Base-by-base conservation (phyloP, 768 basidiomycete species). In the Astraeus odoratus region DNA sequence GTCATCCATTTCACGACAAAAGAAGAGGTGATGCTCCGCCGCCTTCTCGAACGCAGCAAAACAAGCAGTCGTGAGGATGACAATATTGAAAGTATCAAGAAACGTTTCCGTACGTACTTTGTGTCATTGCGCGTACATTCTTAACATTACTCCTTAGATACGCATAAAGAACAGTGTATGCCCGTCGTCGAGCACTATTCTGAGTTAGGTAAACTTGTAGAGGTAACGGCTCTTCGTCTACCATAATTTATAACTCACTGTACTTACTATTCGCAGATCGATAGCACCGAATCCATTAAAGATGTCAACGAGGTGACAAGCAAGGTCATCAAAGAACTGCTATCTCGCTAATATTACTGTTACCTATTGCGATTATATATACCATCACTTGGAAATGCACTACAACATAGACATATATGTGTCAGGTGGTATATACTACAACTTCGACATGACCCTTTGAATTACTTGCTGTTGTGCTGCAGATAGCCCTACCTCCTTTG, bases 31-130 rank as follows among this genome's bases (percentile, higher is more conserved):
- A 89, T 98, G 84, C 74, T 86, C 23, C 65, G 73, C 51, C 86
- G 96, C 43, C 72, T 99, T 47, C 73, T 94, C 42, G 85, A 93
- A 64, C 81, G 96, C 19, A 85, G 84, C 20, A 85, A 97, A 73
- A 98, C 94, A 0, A 90, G 86, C 44, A 95, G 96, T 13, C 75
- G 96, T 12, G 94, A 92, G 57, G 96, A 99, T 57, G 96, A 99
- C 62, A 99, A 99, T 60, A 53, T 55, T 10, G 91, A 95, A 64
- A 91, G 83, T 61, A 95, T 99, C 67, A 85, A 78, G 69, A 99
- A 98, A 67, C 86, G 96, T n/a, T 97, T 98, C 72, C 71, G 93
- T 87, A 60, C 16, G 83, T 73, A 10, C 16, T 12, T 25, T 8
- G 19, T 37, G 22, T 34, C 31, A 8, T 22, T 37, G 6, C 10